A percentile compares a stretch with the other conserved stretches of the same genome.
phyloP scores from a whole-genome alignment of 257 asterid species.

The Solanum sejunctum region DNA sequence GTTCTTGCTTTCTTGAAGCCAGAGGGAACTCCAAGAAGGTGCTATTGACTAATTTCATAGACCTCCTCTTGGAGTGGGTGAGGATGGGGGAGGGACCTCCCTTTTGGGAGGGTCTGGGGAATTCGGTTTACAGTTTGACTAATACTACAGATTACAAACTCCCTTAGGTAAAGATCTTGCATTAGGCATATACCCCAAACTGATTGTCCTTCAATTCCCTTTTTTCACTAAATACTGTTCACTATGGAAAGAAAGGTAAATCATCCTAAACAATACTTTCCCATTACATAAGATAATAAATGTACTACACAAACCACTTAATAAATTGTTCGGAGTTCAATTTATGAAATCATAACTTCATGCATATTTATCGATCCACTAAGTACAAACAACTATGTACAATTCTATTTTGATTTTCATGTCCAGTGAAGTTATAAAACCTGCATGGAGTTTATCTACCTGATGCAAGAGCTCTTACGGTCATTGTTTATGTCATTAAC shows the following conservation, averaged over 20 bases:
- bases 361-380: neutral
- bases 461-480: neutral
- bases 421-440: neutral
- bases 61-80: neutral
- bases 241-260: neutral
- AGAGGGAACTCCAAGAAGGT: neutral
- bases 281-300: neutral
- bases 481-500: neutral
- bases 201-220: neutral
- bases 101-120: neutral
- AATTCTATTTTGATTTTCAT: neutral
- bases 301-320: neutral
- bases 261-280: neutral
- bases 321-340: neutral
- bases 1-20: neutral
- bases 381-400: neutral
- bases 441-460: neutral
- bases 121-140: neutral
- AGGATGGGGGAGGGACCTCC: neutral
- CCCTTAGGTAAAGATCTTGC: neutral
- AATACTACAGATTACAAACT: neutral
- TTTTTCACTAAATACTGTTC: neutral
- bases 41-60: neutral
- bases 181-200: neutral
- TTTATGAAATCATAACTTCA: neutral